phyloP scores from a whole-genome alignment of 2,329 filamentous ascomycete species.

The Colletotrichum spaethianum region DNA sequence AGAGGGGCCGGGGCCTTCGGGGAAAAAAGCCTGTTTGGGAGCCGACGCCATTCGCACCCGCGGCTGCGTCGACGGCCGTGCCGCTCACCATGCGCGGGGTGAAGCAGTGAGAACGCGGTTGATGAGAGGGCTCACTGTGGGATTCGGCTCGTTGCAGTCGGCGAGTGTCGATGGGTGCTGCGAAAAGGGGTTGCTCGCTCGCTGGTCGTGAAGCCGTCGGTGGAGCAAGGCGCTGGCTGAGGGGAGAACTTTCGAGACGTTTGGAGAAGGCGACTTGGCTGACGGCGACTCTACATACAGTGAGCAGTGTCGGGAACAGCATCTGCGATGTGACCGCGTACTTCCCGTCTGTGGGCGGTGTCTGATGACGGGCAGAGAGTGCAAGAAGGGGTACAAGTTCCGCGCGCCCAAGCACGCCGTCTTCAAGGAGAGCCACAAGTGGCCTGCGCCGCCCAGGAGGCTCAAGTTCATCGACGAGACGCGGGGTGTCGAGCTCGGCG shows the following conservation, averaged over 20 bases:
- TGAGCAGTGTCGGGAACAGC: slow-evolving; percentile 62
- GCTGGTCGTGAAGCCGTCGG: slow-evolving; percentile 5
- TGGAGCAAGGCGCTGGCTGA: slow-evolving; percentile 2
- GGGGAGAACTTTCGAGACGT: not conserved
- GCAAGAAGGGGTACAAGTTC: slow-evolving; percentile 43
- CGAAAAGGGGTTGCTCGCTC: not conserved
- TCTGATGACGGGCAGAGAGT: slow-evolving; percentile 39
- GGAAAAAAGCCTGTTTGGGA: slow-evolving; percentile 38
- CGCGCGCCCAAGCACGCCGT: slow-evolving; percentile 37
- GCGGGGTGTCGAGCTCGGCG: slow-evolving; percentile 33
- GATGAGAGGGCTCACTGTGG: not conserved
- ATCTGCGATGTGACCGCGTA: slow-evolving; percentile 58
- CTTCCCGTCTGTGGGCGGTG: slow-evolving; percentile 41
- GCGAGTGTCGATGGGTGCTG: not conserved
- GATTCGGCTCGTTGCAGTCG: not conserved
- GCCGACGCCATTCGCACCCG: slow-evolving; percentile 29
- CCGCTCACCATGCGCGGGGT: slow-evolving; percentile 39
- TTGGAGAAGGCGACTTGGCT: not conserved
- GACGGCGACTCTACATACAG: slow-evolving; percentile 46
- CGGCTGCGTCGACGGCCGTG: not conserved
- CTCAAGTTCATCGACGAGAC: slow-evolving; percentile 41
- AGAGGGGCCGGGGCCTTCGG: slow-evolving; percentile 26
- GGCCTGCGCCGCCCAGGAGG: slow-evolving; percentile 35
- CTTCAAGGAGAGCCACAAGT: slow-evolving; percentile 40
- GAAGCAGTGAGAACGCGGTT: not conserved